Conservation (phyloP, 2,329 filamentous ascomycete genomes). For the Botrytis medusae region DNA sequence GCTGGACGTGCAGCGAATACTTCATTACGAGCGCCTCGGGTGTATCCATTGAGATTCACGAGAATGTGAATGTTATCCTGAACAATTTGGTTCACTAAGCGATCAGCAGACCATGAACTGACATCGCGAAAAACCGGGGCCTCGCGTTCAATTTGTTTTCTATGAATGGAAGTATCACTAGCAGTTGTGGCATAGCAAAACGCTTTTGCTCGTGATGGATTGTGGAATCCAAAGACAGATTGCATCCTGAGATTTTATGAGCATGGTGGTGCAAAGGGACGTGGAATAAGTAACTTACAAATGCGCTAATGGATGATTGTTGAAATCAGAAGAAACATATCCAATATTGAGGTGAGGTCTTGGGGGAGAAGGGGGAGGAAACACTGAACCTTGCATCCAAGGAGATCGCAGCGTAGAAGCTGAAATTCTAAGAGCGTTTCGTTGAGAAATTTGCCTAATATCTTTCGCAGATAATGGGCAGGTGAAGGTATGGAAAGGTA, state of each 20-base stretch:
- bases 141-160: slow-evolving; percentile 89
- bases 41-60: slow-evolving; percentile 98
- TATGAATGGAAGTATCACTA: slow-evolving; percentile 85
- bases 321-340: slow-evolving; percentile 97
- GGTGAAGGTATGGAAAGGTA: slow-evolving; percentile 98
- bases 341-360: slow-evolving; percentile 83
- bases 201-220: slow-evolving; percentile 70
- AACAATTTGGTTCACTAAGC: slow-evolving; percentile 81
- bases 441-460: slow-evolving; percentile 89
- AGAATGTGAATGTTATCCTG: slow-evolving; percentile 89
- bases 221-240: slow-evolving; percentile 92
- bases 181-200: slow-evolving; percentile 95
- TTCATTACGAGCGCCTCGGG: slow-evolving; percentile 92
- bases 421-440: slow-evolving; percentile 90
- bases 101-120: slow-evolving; percentile 81
- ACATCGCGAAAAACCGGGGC: slow-evolving; percentile 89
- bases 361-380: slow-evolving; percentile 81
- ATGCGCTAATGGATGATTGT: slow-evolving; percentile 95
- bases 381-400: slow-evolving; percentile 82
- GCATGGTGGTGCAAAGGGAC: not conserved
- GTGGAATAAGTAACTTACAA: slow-evolving; percentile 50
- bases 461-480: slow-evolving; percentile 89
- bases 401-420: slow-evolving; percentile 81
- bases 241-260: slow-evolving; percentile 66
- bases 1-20: slow-evolving; percentile 93